phyloP scores from a whole-genome alignment of 768 basidiomycete genomes.

The Piloderma croceum region DNA sequence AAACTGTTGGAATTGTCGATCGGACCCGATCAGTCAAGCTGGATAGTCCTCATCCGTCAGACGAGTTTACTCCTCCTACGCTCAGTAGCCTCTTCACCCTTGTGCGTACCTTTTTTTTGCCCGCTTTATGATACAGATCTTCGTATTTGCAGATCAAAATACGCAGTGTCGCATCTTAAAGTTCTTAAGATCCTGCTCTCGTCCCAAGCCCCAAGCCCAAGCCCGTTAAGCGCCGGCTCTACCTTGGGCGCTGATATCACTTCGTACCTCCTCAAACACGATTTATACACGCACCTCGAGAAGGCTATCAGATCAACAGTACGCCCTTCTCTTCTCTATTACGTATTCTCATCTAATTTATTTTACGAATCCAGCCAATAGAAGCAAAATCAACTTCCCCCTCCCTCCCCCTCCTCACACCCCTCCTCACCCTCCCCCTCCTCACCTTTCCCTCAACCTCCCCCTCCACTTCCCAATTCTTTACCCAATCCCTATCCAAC shows the following conservation, averaged over 20 bases:
- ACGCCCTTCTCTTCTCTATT: constrained; percentile 30
- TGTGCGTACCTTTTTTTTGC: too few species aligned
- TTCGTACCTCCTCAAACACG: constrained; percentile 41
- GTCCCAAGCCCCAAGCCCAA: too few species aligned
- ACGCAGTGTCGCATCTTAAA: constrained; percentile 43
- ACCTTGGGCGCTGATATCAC: too few species aligned
- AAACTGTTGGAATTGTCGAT: constrained; percentile 35
- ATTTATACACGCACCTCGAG: constrained; percentile 39
- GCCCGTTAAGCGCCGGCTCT: too few species aligned
- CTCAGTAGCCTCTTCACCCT: constrained; percentile 45
- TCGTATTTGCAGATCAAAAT: too few species aligned
- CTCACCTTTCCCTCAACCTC: constrained; percentile 35
- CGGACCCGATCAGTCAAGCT: constrained; percentile 45
- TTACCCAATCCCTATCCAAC: too few species aligned
- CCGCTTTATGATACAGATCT: too few species aligned
- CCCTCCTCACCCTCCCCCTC: too few species aligned
- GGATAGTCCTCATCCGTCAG: constrained; percentile 57
- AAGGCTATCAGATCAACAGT: constrained; percentile 45
- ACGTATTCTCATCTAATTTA: not conserved
- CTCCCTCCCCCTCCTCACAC: constrained; percentile 47
- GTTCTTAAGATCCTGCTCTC: constrained; percentile 47
- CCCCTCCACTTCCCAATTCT: too few species aligned
- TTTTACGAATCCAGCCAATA: too few species aligned
- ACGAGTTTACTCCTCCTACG: constrained; percentile 45
- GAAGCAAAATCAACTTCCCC: constrained; percentile 51